Evolutionary conservation across 2,329 filamentous ascomycete genomes (phyloP).

Genomic region (Zymoseptoria tritici): DNA sequence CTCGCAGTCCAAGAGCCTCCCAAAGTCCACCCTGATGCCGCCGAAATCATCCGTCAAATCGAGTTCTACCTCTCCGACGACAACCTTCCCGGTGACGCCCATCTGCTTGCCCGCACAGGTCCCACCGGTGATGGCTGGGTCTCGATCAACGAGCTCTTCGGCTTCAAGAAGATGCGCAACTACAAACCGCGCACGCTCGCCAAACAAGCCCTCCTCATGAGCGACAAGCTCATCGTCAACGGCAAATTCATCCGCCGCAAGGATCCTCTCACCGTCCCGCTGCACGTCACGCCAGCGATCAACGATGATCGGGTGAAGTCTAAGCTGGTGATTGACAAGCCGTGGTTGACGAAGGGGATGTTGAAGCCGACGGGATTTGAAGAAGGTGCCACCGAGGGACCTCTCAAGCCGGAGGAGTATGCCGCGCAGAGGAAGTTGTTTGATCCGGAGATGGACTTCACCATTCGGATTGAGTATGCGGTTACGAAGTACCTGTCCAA

Average conservation of each 20-base stretch:
- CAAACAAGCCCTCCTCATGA: slow-evolving; percentile 36
- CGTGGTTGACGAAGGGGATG: slow-evolving; percentile 37
- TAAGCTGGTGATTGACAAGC: slow-evolving; percentile 24
- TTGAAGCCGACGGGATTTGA: slow-evolving; percentile 42
- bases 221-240: slow-evolving; percentile 35
- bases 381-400: slow-evolving; percentile 73
- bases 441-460: slow-evolving; percentile 39
- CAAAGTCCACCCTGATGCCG: slow-evolving; percentile 11
- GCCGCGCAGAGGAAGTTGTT: slow-evolving; percentile 64
- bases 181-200: slow-evolving; percentile 36
- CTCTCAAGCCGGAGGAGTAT: slow-evolving; percentile 63
- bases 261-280: slow-evolving; percentile 27
- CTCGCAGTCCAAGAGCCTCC: not conserved
- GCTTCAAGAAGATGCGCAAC: slow-evolving; percentile 41
- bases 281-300: slow-evolving; percentile 22
- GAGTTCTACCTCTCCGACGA: slow-evolving; percentile 46
- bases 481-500: slow-evolving; percentile 73
- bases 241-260: slow-evolving; percentile 38
- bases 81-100: slow-evolving; percentile 37
- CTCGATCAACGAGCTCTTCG: slow-evolving; percentile 36
- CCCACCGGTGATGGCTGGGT: slow-evolving; percentile 37
- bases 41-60: slow-evolving; percentile 32
- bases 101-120: slow-evolving; percentile 36
- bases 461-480: slow-evolving; percentile 72
- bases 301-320: slow-evolving; percentile 13